Percentiles rank a stretch among this genome's conserved stretches.
These are phyloP conservation scores for Knufia petricola DNA, from an alignment of 2,329 filamentous ascomycete genomes.

Conservation along the genomic window DNA sequence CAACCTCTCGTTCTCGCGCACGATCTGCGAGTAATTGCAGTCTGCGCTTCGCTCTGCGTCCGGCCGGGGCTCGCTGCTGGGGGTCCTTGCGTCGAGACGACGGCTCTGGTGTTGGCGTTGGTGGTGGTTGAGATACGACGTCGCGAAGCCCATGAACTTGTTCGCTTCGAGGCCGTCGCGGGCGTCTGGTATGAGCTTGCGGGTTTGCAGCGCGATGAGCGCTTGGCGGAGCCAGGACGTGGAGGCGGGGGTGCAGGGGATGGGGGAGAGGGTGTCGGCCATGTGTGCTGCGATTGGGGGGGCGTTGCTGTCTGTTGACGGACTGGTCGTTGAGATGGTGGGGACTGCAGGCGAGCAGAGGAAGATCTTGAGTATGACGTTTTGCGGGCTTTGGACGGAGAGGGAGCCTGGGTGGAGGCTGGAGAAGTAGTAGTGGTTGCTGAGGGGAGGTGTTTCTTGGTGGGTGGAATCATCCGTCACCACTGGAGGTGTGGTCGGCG, in stretches of 20 bases:
- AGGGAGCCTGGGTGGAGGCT: neutral
- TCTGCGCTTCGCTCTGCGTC: no score
- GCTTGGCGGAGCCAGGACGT: neutral
- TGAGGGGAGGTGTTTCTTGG: neutral
- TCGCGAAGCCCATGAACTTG: constrained; percentile 1
- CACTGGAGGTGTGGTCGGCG: neutral
- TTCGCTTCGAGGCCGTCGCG: neutral
- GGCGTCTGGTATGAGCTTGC: neutral
- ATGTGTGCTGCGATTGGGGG: neutral
- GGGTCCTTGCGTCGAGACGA: neutral
- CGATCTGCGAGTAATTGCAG: constrained; percentile 1
- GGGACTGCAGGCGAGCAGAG: neutral
- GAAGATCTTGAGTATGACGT: neutral
- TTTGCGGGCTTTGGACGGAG: neutral
- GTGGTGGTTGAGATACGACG: neutral
- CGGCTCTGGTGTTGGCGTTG: neutral
- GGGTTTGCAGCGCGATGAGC: neutral
- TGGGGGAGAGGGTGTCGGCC: neutral
- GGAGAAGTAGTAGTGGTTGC: constrained; percentile 2
- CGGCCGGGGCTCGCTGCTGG: no score
- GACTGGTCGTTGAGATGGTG: neutral
- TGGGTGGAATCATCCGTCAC: neutral
- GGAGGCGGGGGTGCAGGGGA: neutral
- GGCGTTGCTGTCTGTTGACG: neutral
- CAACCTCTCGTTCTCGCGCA: neutral